Percentiles rank a stretch among this genome's conserved stretches.
phyloP scores from a whole-genome alignment of 257 asterid species.

The Solanum chiquidenum region DNA sequence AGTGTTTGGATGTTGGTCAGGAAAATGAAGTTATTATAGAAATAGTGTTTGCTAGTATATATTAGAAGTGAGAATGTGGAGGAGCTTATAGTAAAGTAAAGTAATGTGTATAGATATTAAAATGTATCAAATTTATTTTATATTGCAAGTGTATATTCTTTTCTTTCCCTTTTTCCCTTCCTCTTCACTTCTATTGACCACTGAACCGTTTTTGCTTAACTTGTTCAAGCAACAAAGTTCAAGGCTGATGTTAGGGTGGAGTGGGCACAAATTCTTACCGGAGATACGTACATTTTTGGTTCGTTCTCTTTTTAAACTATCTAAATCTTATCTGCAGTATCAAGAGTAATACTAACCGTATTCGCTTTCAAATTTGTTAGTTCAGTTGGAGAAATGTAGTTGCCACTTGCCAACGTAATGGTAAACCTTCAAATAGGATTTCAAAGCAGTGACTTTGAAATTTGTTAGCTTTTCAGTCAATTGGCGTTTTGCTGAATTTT shows the following conservation, averaged over 20 bases:
- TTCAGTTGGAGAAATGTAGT: not conserved
- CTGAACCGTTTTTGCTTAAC: not conserved
- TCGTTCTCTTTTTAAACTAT: not conserved
- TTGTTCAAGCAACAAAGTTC: not conserved
- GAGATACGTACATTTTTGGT: not conserved
- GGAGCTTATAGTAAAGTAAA: too few relatives aligned
- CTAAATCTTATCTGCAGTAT: not conserved
- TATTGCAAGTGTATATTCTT: too few relatives aligned
- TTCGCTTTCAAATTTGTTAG: not conserved
- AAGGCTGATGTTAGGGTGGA: not conserved
- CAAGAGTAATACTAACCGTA: not conserved
- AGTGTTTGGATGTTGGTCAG: too few relatives aligned
- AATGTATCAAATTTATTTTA: too few relatives aligned
- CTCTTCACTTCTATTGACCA: too few relatives aligned
- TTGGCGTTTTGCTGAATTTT: not conserved
- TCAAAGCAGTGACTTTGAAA: not conserved
- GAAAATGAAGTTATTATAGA: not conserved
- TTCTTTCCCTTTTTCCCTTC: too few relatives aligned
- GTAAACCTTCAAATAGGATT: not conserved
- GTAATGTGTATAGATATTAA: too few relatives aligned
- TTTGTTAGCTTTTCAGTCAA: not conserved
- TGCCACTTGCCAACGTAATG: too few relatives aligned
- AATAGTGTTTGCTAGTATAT: not conserved
- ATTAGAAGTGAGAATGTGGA: too few relatives aligned
- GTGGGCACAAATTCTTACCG: not conserved